Evolutionary conservation across 805 yeast genomes (phyloP), one percentile per base, ranked within the genome.

Genomic region (Hanseniaspora thailandica): DNA sequence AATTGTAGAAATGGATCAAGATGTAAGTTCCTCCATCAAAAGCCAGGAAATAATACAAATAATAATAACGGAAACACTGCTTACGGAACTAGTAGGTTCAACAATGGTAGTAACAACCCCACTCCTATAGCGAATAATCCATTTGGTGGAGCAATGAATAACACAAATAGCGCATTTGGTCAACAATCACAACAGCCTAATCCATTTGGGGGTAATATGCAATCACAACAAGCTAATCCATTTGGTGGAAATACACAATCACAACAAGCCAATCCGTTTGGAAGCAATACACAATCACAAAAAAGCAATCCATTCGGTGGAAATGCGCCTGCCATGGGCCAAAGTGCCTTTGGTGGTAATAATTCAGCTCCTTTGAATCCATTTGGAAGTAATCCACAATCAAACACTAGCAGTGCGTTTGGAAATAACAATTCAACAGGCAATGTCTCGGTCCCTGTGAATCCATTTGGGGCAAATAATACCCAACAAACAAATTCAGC

Each of bases 11-110:
- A 68, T 26, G 80, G 80, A 0, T 62, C 61, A 39, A 63, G 63
- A 25, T 76, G 80, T 57, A 66, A 63, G 13, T 74, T 66, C 57
- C 69, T 73, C 1, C 81, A 76, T 58, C 39, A 22, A 17, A 20
- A 36, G 10, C 44, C 61, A 34, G 57, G 62, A 8, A 59, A 57
- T 40, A 58, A 53, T 41, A 12, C 34, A 28, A 39, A 45, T 7
- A 60, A 57, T 38, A 35, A 34, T 22, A 38, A 38, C n/a, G 26
- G 10, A 55, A 57, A 20, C 30, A 45, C 52, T 6, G 61, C 59
- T 7, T 56, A 56, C 50, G 60, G 60, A 9, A 39, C 39, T 13
- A 31, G 45, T 34, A 36, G 55, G 20, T 33, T 13, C 15, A 7
- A 31, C 22, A 19, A 48, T 38, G 40, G 57, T n/a, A n/a, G n/a